phyloP scores from a whole-genome alignment of 108 stramenopile genomes.

The Seminavis robusta region DNA sequence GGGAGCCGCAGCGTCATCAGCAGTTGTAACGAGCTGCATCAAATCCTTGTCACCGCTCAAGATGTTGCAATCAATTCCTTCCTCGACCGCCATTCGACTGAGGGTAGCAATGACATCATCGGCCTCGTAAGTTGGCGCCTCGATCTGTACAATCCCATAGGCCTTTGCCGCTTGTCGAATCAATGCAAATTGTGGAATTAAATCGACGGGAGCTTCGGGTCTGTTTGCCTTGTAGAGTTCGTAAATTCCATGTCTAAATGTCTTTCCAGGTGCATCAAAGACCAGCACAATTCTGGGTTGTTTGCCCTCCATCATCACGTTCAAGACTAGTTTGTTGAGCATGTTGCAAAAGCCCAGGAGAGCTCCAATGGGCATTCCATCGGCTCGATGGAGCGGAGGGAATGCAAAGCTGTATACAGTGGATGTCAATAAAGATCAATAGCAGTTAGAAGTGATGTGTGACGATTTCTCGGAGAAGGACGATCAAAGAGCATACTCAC shows the following conservation, averaged over 20 bases:
- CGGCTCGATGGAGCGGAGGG: constrained; percentile 79
- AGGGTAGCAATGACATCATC: constrained; percentile 92
- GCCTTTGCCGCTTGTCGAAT: constrained; percentile 69
- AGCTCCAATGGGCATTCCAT: constrained; percentile 83
- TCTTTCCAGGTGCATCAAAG: constrained; percentile 62
- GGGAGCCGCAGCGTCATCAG: constrained; percentile 16
- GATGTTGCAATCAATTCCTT: constrained; percentile 69
- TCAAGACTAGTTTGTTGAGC: constrained; percentile 73
- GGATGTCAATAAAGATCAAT: no score
- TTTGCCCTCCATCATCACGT: constrained; percentile 50
- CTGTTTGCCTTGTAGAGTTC: constrained; percentile 83
- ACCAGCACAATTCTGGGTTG: constrained; percentile 75
- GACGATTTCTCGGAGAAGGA: no score
- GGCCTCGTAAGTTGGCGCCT: constrained; percentile 80
- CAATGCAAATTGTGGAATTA: constrained; percentile 80
- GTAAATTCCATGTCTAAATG: constrained; percentile 78
- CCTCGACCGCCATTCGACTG: constrained; percentile 45
- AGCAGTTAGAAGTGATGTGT: no score
- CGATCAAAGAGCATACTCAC: no score
- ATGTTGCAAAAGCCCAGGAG: constrained; percentile 86
- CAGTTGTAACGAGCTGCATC: constrained; percentile 87
- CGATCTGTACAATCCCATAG: constrained; percentile 73
- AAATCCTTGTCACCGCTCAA: constrained; percentile 88
- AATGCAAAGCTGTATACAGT: no score
- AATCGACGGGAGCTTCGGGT: constrained; percentile 71